Conservation (phyloP, 2,329 filamentous ascomycete genomes). For the Lasiodiplodia theobromae region DNA sequence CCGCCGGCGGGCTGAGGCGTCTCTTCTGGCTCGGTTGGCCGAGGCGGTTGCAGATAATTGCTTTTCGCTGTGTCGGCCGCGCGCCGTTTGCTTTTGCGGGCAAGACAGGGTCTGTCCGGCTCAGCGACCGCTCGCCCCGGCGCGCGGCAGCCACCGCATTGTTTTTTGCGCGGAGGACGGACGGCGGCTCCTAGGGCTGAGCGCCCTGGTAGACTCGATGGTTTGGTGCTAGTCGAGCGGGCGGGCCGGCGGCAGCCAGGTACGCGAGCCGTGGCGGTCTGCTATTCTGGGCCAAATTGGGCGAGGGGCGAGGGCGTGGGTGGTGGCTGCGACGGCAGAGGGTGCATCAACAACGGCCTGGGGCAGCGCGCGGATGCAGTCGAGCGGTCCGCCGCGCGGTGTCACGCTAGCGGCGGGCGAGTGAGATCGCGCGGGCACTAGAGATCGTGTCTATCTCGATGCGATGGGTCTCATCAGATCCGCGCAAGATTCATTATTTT, state of each 20-base stretch:
- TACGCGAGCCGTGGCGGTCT: constrained; percentile 22
- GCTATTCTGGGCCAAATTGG: constrained; percentile 6
- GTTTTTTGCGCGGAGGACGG: constrained; percentile 22
- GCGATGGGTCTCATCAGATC: constrained; percentile 28
- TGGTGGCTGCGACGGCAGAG: constrained; percentile 15
- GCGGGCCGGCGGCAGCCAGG: constrained; percentile 16
- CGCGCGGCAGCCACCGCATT: constrained; percentile 5
- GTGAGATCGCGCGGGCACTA: constrained; percentile 21
- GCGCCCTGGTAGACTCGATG: constrained; percentile 25
- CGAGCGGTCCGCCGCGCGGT: constrained; percentile 7
- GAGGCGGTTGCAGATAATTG: constrained; percentile 24
- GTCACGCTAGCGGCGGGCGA: constrained; percentile 6
- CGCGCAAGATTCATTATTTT: constrained; percentile 8
- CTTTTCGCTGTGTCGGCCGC: neutral
- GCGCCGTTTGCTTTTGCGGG: constrained; percentile 4
- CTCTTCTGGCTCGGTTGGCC: neutral
- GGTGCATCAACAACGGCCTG: constrained; percentile 17
- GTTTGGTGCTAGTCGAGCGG: constrained; percentile 17
- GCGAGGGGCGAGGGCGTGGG: neutral
- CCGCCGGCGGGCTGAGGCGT: neutral
- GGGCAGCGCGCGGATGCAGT: constrained; percentile 18
- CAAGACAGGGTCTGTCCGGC: constrained; percentile 9
- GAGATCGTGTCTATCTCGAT: constrained; percentile 25
- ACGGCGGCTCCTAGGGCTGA: constrained; percentile 20
- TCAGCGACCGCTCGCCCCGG: constrained; percentile 16